Evolutionary conservation across 768 basidiomycete species (phyloP), one percentile per base, ranked within the genome.

Genomic region (Pleurotus sapidus): DNA sequence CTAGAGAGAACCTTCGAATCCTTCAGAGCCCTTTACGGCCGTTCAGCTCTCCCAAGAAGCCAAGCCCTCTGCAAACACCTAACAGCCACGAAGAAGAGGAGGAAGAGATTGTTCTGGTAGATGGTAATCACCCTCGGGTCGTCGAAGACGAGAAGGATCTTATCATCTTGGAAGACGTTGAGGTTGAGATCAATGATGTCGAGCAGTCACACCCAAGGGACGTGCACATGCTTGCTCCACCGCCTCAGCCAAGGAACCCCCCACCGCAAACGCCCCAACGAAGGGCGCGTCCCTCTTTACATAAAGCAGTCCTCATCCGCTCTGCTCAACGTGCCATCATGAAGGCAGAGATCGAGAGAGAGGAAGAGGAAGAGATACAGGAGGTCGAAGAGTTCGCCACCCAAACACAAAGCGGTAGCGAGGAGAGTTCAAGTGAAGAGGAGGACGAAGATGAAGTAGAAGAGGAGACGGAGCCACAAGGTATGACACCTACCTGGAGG

Each of bases 131-230:
- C 61, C 87, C 88, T 3, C 79, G 81, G 14, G 87, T 90, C 5
- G 79, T 89, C 0, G 82, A 89, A 62, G 87, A 88, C 57, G 88
- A 84, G 30, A 77, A 74, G 51, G 89, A 88, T 57, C 80, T 90
- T 37, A 79, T 90, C 43, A 88, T 91, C 56, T 72, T 90, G 15
- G 89, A 91, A 65, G 82, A 86, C 54, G 79, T 88, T n/a, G 78
- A 81, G 6, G 59, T 67, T 34, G 20, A 50, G 12, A 53, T 65
- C 66, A 0, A 45, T 7, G 43, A 42, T 27, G 30, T 56, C 4
- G 25, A 34, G 17, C 46, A 34, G 61, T 34, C 57, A 56, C 15
- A 49, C 56, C 18, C 56, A 58, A 24, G 56, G 43, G 50, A 45
- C 58, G 30, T 3, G 20, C 59, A 51, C n/a, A 55, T 23, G 56